Percentiles rank a stretch among this genome's conserved stretches.
Conservation (phyloP, 106 monocot species). For the Hemerocallis citrina region DNA sequence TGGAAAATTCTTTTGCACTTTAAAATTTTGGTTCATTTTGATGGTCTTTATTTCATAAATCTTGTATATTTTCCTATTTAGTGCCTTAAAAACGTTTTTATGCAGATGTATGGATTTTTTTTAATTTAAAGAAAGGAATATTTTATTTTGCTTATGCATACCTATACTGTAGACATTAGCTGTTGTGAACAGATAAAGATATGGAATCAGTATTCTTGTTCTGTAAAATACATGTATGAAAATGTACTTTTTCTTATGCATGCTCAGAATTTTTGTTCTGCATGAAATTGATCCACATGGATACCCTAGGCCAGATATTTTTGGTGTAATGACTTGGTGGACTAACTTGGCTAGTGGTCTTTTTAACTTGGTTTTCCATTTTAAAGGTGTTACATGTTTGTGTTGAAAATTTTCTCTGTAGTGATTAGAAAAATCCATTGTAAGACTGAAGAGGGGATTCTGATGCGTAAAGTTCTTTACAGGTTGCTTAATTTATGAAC, state of each 20-base stretch:
- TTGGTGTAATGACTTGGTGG: background rate
- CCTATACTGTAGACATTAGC: background rate
- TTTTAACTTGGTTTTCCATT: background rate
- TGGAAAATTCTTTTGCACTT: background rate
- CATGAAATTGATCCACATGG: background rate
- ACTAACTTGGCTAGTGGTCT: background rate
- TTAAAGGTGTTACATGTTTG: background rate
- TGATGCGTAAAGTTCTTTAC: conserved; percentile 7
- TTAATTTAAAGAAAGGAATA: too few species aligned
- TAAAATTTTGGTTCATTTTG: background rate
- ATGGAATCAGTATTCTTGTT: background rate
- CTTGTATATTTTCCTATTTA: background rate
- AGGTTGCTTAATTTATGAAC: conserved; percentile 95
- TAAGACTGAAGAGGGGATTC: background rate
- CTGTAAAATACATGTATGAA: background rate
- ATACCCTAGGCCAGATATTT: background rate
- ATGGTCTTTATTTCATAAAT: background rate
- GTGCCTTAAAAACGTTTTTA: background rate
- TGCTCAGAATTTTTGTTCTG: background rate
- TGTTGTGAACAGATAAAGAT: background rate
- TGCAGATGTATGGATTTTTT: too few species aligned
- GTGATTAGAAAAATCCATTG: background rate
- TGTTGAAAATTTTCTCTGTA: background rate
- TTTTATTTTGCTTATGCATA: too few species aligned
- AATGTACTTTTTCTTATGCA: background rate